A percentile compares a stretch with the other conserved stretches of the same genome.
Evolutionary conservation across 106 monocot genomes (phyloP).

Genomic region (Ottelia alismoides): DNA sequence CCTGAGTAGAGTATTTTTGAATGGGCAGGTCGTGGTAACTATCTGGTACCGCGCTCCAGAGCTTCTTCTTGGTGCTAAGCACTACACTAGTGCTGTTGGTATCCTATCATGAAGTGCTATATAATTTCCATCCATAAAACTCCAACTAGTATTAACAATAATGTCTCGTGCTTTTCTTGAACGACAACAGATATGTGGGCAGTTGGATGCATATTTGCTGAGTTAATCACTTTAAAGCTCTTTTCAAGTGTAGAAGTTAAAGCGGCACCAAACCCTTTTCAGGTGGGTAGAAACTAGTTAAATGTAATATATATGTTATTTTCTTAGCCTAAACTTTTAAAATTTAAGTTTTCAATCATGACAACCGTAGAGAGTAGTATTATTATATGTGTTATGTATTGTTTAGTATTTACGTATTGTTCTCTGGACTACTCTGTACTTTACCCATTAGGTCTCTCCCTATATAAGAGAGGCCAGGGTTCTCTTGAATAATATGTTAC

Average conservation of each 20-base stretch:
- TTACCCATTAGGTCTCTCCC: too few relatives aligned
- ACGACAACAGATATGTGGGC: conserved; percentile 85
- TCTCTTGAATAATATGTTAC: too few relatives aligned
- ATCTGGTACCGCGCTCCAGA: conserved; percentile 99
- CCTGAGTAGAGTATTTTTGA: too few relatives aligned
- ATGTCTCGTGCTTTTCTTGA: not conserved
- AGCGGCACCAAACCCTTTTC: conserved; percentile 85
- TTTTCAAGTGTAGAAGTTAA: conserved; percentile 98
- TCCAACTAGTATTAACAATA: too few relatives aligned
- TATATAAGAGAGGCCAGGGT: too few relatives aligned
- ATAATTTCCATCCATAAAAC: too few relatives aligned
- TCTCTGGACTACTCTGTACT: too few relatives aligned
- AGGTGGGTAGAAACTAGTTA: too few relatives aligned
- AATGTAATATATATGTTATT: not conserved
- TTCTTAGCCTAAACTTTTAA: not conserved
- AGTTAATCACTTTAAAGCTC: conserved; percentile 81
- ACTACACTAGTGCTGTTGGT: conserved; percentile 99
- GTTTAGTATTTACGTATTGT: not conserved
- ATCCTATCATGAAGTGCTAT: too few relatives aligned
- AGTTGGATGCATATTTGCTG: conserved; percentile 97
- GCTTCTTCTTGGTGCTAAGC: conserved; percentile 89
- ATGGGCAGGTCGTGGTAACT: conserved; percentile 82
- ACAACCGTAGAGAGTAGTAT: not conserved
- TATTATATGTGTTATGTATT: not conserved
- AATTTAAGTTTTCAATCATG: not conserved